Evolutionary conservation across 805 yeast species (phyloP), one percentile per base, ranked within the genome.

Genomic region (Suhomyces pyralidae): DNA sequence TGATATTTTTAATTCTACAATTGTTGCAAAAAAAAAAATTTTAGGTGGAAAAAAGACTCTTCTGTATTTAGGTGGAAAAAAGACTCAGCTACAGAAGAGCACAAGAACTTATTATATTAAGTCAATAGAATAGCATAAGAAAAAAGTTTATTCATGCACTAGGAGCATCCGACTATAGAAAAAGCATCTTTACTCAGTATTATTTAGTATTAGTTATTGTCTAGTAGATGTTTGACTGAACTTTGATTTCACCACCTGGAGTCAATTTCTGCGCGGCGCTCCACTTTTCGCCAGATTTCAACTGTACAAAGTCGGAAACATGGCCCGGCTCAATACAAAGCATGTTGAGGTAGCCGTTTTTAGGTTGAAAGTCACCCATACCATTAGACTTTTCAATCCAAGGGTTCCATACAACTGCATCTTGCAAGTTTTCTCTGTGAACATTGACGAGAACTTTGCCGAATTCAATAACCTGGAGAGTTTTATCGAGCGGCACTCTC

Each of bases 371-470:
- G 71, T 94, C 99, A 42, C 77, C 85, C 93, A 94, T 89, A 1
- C 86, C 85, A 22, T 73, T 76, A n/a, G 94, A 82, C 68, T 88
- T 89, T 52, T 86, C 80, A 58, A 81, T 76, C 99, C 98, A 94
- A 36, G 99, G 99, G 70, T 94, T 94, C 99, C 99, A 94, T 51
- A 94, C 97, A 47, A 94, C 98, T 5, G 81, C 75, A 57, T 81
- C 85, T 0, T 81, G 84, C 59, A 89, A 74, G 61, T 85, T 85
- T 14, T 71, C 72, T 64, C 96, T 79, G 50, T 81, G 75, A 34
- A 93, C 69, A 42, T 88, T 84, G 66, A 86, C 86, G 47, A 83
- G 67, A 7, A 90, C 92, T 57, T 82, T 79, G 45, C 93, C 94
- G 51, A 80, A 78, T 54, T 82, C 85, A 46, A 86, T 83, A 49